Conservation (phyloP, 2,329 filamentous ascomycete genomes). For the Helminthosporium solani region DNA sequence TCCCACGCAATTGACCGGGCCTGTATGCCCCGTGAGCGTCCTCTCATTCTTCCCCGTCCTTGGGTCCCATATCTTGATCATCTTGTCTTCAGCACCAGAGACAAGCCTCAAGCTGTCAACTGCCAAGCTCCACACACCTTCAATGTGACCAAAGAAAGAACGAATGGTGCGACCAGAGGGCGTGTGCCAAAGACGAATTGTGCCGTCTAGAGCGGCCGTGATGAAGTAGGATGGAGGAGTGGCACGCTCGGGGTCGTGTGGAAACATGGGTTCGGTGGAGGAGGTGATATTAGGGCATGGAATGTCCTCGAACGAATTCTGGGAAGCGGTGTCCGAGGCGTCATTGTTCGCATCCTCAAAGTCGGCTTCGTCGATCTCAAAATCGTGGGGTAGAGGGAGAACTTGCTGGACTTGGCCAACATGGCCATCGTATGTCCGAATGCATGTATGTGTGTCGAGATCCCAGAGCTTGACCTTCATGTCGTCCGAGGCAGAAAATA, state of each 20-base stretch:
- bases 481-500: conserved; percentile 93
- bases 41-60: conserved; percentile 87
- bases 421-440: conserved; percentile 79
- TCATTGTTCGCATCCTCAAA: conserved; percentile 25
- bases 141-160: conserved; percentile 94
- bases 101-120: conserved; percentile 87
- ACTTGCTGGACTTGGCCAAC: conserved; percentile 96
- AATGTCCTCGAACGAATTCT: conserved; percentile 1
- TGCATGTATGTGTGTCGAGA: conserved; percentile 76
- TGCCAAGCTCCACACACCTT: conserved; percentile 91
- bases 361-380: conserved; percentile 77
- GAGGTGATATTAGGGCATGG: conserved; percentile 11
- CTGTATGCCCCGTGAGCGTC: conserved; percentile 86
- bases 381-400: conserved; percentile 78
- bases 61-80: conserved; percentile 96
- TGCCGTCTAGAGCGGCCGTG: conserved; percentile 86
- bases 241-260: conserved; percentile 62
- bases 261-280: conserved; percentile 55
- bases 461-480: conserved; percentile 92
- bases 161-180: conserved; percentile 77
- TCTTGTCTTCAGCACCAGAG: conserved; percentile 86
- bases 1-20: conserved; percentile 89
- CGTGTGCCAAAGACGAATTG: conserved; percentile 90
- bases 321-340: background rate
- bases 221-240: conserved; percentile 88